A percentile compares a stretch with the other conserved stretches of the same genome.
Evolutionary conservation across 768 basidiomycete species (phyloP).

Genomic region (Paxillus rubicundulus): DNA sequence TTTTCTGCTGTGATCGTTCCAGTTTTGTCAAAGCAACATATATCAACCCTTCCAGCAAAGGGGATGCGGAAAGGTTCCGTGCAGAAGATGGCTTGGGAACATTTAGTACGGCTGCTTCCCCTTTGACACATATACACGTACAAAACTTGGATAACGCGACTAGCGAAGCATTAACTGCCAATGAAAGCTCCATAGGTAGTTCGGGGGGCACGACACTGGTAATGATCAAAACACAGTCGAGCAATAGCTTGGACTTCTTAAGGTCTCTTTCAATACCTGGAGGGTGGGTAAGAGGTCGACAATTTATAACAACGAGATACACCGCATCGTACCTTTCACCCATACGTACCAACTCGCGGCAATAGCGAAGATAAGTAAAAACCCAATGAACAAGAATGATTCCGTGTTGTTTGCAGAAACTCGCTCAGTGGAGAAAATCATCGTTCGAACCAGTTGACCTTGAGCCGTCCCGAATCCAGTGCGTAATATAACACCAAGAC

Average conservation of each 20-base stretch:
- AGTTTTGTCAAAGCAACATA: slow-evolving; percentile 99
- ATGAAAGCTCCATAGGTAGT: slow-evolving; percentile 93
- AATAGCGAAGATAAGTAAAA: slow-evolving; percentile 95
- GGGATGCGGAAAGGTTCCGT: slow-evolving; percentile 99
- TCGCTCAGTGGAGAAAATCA: slow-evolving; percentile 98
- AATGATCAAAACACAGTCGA: slow-evolving; percentile 95
- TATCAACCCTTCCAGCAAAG: slow-evolving; percentile 90
- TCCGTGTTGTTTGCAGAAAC: slow-evolving; percentile 96
- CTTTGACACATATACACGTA: slow-evolving; percentile 36
- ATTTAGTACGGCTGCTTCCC: not conserved
- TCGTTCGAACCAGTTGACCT: slow-evolving; percentile 94
- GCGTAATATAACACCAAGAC: slow-evolving; percentile 87
- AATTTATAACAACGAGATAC: not conserved
- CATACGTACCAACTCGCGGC: slow-evolving; percentile 99
- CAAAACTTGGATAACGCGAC: slow-evolving; percentile 92
- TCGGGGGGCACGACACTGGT: slow-evolving; percentile 98
- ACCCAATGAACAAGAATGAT: slow-evolving; percentile 96
- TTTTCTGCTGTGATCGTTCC: slow-evolving; percentile 98
- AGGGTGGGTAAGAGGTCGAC: slow-evolving; percentile 6
- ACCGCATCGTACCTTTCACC: slow-evolving; percentile 71
- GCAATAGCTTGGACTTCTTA: slow-evolving; percentile 90
- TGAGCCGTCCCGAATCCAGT: slow-evolving; percentile 98
- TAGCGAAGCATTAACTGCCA: slow-evolving; percentile 94
- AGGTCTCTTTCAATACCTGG: slow-evolving; percentile 86
- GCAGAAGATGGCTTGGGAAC: slow-evolving; percentile 84